Evolutionary conservation across 176 grass and related monocot species (phyloP), one percentile per base, ranked within the genome.

Genomic region (Eleusine indica): DNA sequence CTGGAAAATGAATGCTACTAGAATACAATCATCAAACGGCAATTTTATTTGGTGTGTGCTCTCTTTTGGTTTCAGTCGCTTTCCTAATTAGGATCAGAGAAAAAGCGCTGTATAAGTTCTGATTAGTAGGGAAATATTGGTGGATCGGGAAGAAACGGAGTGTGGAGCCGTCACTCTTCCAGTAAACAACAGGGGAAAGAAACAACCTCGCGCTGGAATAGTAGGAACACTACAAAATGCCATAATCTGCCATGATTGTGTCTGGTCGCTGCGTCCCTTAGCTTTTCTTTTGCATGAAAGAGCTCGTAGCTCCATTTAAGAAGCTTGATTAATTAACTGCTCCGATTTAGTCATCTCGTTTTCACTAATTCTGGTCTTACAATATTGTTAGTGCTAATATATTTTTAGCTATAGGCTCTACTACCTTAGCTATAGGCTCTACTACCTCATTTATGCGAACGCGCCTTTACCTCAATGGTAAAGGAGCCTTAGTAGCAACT

Each of bases 131-230:
- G 80, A 29, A 0, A 1, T n/a, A 2, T 11, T 9, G 25, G 47
- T 77, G 35, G 87, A 61, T 76, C 32, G 32, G 73, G 80, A 86
- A 54, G 51, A 76, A 70, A 83, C 68, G 87, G 79, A 83, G 90
- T 74, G 76, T 68, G 58, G 80, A 93, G 87, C 81, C 81, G 76
- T 87, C 91, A 93, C 87, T 87, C 91, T 85, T 90, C 79, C 51
- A 28, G 25, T 71, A 87, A 84, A 76, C 63, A 86, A 79, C 71
- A 35, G 49, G 7, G 72, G 3, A 51, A 48, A 17, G 52, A 35
- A 35, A 22, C 77, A 70, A 44, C 61, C 21, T 79, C 37, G 48
- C 39, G 65, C 71, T 35, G 32, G 32, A 35, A 35, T 35, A 85
- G 37, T 65, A 53, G 43, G n/a, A 80, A 40, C 44, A 9, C 44